Evolutionary conservation across 768 basidiomycete species (phyloP).

Genomic region (Calocera cornea): DNA sequence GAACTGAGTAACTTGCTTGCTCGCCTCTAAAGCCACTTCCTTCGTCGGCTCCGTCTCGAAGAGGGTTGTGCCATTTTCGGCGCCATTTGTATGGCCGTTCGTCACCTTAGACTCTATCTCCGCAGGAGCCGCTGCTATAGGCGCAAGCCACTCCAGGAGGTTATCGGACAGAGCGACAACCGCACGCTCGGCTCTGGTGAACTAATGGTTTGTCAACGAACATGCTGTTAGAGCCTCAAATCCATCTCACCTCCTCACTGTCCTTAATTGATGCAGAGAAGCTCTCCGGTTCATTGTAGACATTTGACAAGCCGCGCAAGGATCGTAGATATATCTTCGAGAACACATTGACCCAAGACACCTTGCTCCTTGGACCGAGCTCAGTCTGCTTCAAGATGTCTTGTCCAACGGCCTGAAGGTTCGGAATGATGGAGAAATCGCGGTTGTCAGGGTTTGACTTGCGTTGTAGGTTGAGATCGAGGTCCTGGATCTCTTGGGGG

Average conservation of each 20-base stretch:
- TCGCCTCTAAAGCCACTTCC: constrained; percentile 32
- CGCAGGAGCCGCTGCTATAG: constrained; percentile 9
- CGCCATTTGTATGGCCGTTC: constrained; percentile 47
- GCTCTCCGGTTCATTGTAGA: constrained; percentile 64
- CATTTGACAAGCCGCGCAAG: not conserved
- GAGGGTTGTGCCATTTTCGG: not conserved
- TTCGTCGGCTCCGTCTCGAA: constrained; percentile 40
- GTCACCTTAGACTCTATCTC: constrained; percentile 36
- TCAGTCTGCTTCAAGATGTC: constrained; percentile 54
- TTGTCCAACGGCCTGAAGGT: constrained; percentile 52
- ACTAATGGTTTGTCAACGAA: constrained; percentile 32
- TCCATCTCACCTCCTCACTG: constrained; percentile 65
- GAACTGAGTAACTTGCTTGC: constrained; percentile 39
- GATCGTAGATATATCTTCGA: constrained; percentile 65
- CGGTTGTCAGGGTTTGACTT: constrained; percentile 64
- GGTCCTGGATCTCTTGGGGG: constrained; percentile 52
- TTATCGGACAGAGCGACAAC: constrained; percentile 37
- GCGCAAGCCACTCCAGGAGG: constrained; percentile 29
- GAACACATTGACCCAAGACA: constrained; percentile 58
- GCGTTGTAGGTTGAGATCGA: constrained; percentile 68
- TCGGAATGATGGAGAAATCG: constrained; percentile 63
- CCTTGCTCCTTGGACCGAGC: constrained; percentile 44
- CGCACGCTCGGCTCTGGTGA: constrained; percentile 48
- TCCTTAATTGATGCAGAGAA: constrained; percentile 68
- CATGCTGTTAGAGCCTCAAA: constrained; percentile 31